phyloP scores from a whole-genome alignment of 345 rosid species.

The Limnanthes douglasii region DNA sequence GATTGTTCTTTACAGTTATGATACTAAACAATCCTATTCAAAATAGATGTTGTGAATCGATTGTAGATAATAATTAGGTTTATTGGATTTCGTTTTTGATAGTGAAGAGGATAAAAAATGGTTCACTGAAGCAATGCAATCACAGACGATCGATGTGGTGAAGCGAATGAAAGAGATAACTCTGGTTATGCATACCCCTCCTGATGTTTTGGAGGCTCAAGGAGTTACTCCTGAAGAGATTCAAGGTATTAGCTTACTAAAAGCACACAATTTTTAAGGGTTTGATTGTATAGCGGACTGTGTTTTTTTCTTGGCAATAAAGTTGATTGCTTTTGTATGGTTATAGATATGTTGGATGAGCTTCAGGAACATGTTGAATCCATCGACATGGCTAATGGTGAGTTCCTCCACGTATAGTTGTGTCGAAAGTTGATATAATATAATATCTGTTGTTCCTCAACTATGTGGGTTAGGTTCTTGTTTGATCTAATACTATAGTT shows the following conservation, averaged over 20 bases:
- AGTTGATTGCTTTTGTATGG: neutral
- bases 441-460: neutral
- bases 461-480: neutral
- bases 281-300: too few relatives aligned
- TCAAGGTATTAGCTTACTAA: constrained; percentile 32
- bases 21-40: neutral
- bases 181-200: constrained; percentile 72
- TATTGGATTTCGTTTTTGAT: constrained; percentile 5
- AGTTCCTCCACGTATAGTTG: neutral
- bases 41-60: neutral
- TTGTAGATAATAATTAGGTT: constrained; percentile 4
- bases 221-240: constrained; percentile 72
- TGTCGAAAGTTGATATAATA: too few relatives aligned
- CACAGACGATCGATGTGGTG: constrained; percentile 64
- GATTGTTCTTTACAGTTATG: neutral
- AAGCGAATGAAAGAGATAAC: constrained; percentile 96
- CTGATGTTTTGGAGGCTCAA: constrained; percentile 61
- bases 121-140: constrained; percentile 98
- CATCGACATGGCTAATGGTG: constrained; percentile 24
- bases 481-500: neutral
- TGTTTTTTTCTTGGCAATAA: neutral
- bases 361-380: constrained; percentile 24
- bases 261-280: neutral
- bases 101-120: constrained; percentile 94
- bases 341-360: constrained; percentile 22